phyloP scores from a whole-genome alignment of 2,329 filamentous ascomycete genomes.

The Cladosporium sp. region DNA sequence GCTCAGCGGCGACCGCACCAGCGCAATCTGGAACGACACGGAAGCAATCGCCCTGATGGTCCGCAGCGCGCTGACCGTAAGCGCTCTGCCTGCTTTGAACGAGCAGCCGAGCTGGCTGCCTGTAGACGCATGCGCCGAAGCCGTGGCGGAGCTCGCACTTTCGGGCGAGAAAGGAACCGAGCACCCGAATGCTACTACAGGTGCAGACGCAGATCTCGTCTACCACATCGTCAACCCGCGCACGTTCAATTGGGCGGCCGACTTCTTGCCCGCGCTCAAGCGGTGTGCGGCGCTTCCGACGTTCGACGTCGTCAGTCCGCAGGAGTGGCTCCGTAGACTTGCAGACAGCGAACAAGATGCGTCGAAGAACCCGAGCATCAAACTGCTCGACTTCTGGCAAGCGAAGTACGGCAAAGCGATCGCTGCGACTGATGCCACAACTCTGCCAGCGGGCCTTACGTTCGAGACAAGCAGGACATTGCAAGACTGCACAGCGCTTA shows the following conservation, averaged over 20 bases:
- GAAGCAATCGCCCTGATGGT: slow-evolving; percentile 54
- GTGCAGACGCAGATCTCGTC: slow-evolving; percentile 24
- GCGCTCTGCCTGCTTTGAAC: slow-evolving; percentile 47
- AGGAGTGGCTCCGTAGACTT: slow-evolving; percentile 30
- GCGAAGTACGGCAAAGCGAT: slow-evolving; percentile 30
- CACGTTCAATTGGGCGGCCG: slow-evolving; percentile 53
- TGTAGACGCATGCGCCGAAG: slow-evolving; percentile 33
- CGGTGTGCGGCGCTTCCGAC: slow-evolving; percentile 18
- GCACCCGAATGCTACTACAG: background rate
- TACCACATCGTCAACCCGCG: slow-evolving; percentile 35
- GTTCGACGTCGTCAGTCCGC: slow-evolving; percentile 27
- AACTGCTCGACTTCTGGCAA: slow-evolving; percentile 35
- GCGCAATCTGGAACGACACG: slow-evolving; percentile 51
- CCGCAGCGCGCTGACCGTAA: slow-evolving; percentile 46
- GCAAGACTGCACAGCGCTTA: slow-evolving; percentile 21
- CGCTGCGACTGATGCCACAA: slow-evolving; percentile 1
- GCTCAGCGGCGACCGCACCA: slow-evolving; percentile 49
- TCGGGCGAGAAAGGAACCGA: background rate
- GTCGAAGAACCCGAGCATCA: slow-evolving; percentile 34
- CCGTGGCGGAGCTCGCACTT: slow-evolving; percentile 19
- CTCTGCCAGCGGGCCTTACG: slow-evolving; percentile 20
- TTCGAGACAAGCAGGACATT: slow-evolving; percentile 26
- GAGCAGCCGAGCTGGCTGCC: slow-evolving; percentile 39
- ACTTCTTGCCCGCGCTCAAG: slow-evolving; percentile 54
- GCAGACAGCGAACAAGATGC: slow-evolving; percentile 29